Evolutionary conservation across 495 filamentous ascomycete genomes (phyloP).

Genomic region (Penicillium chermesinum): DNA sequence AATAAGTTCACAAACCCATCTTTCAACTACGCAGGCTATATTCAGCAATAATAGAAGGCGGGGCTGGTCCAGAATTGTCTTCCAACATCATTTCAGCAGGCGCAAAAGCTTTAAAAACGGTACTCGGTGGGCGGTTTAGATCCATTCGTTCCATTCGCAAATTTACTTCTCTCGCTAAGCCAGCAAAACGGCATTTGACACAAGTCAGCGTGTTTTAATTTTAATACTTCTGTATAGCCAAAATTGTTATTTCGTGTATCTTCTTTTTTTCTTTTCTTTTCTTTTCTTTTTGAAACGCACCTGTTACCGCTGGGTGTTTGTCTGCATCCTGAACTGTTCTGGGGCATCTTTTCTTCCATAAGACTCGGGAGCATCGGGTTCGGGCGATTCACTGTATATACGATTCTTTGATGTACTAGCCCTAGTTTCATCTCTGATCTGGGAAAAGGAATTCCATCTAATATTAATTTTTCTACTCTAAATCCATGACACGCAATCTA

Average conservation of each 20-base stretch:
- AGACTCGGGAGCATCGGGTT: too few relatives aligned
- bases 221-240: constrained; percentile 18
- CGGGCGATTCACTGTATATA: neutral
- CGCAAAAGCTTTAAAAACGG: constrained; percentile 1
- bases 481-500: neutral
- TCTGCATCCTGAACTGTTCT: neutral
- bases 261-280: constrained; percentile 6
- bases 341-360: neutral
- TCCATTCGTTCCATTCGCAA: neutral
- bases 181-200: constrained; percentile 5
- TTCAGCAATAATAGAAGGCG: constrained; percentile 15
- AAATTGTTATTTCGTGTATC: constrained; percentile 1
- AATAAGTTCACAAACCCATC: constrained; percentile 28
- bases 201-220: constrained; percentile 21
- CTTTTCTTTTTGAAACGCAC: constrained; percentile 4
- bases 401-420: constrained; percentile 1
- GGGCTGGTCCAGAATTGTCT: constrained; percentile 10
- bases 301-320: constrained; percentile 1
- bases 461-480: neutral
- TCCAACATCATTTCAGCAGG: neutral
- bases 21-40: constrained; percentile 36
- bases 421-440: neutral
- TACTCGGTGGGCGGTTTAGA: constrained; percentile 1
- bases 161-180: constrained; percentile 6
- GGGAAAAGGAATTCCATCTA: constrained; percentile 2